phyloP scores from a whole-genome alignment of 208 protist species.

The Spongospora subterranea region DNA sequence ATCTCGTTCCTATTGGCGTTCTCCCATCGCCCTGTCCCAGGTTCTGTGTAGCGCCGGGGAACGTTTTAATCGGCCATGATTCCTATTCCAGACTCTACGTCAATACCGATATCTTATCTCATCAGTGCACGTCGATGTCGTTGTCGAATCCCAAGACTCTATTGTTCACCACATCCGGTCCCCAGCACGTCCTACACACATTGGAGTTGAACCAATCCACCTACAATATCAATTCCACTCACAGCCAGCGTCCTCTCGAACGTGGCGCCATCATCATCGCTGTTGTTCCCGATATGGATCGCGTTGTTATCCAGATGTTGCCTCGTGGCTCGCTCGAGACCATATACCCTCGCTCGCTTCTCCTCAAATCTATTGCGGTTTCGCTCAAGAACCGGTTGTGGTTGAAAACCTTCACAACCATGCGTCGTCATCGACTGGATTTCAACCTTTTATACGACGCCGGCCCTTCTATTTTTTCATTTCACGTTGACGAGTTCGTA shows the following conservation, averaged over 20 bases:
- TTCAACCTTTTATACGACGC: not conserved
- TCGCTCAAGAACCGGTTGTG: not conserved
- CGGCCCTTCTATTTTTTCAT: not conserved
- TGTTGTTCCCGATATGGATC: not conserved
- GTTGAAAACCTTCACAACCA: not conserved
- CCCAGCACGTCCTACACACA: not conserved
- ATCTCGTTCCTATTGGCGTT: not conserved
- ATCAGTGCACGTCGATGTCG: not conserved
- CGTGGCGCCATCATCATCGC: not conserved
- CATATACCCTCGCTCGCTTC: not conserved
- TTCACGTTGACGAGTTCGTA: not conserved
- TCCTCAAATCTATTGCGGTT: not conserved
- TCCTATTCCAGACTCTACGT: not conserved
- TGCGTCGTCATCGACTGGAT: not conserved
- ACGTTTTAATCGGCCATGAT: not conserved
- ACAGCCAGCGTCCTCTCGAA: not conserved
- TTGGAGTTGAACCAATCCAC: not conserved
- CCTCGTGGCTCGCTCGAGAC: not conserved
- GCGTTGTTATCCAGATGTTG: not conserved
- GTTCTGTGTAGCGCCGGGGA: not conserved
- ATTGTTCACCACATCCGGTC: not conserved
- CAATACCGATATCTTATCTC: not conserved
- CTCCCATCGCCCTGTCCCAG: not conserved
- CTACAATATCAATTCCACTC: not conserved
- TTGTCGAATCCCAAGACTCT: not conserved